Percentiles rank a stretch among this genome's conserved stretches.
Conservation (phyloP, 176 grass and related monocot genomes). For the Hsuehochloa calcarea region DNA sequence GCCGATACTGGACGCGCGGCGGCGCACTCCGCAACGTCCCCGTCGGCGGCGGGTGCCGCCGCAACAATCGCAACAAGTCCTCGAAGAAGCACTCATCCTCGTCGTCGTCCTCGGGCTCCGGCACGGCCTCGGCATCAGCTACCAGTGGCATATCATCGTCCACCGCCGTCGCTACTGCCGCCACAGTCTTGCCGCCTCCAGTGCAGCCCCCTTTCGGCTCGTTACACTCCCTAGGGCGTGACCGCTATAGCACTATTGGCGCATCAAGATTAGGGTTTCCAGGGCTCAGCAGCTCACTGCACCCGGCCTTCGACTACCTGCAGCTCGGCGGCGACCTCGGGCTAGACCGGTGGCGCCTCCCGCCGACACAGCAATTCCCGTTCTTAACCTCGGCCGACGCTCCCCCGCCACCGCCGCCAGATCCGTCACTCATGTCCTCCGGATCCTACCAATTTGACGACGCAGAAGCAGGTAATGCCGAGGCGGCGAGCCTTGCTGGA, state of each 20-base stretch:
- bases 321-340: constrained; percentile 24
- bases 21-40: constrained; percentile 37
- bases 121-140: not conserved
- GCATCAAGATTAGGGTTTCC: constrained; percentile 33
- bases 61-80: constrained; percentile 50
- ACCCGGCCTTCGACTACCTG: constrained; percentile 12
- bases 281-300: constrained; percentile 20
- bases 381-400: constrained; percentile 23
- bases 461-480: not conserved
- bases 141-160: not conserved
- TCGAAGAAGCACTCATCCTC: not conserved
- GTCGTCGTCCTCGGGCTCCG: constrained; percentile 11
- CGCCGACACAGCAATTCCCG: constrained; percentile 36
- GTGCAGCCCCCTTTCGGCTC: constrained; percentile 34
- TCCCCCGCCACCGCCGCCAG: not conserved
- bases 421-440: not conserved
- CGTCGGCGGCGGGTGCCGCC: constrained; percentile 49
- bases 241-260: not conserved
- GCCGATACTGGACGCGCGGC: constrained; percentile 69
- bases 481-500: not conserved
- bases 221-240: constrained; percentile 7
- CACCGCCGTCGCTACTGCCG: too few species aligned
- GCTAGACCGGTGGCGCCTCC: constrained; percentile 33
- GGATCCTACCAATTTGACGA: constrained; percentile 14
- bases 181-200: not conserved